These are phyloP conservation scores for Selaginella moellendorffii DNA, from an alignment of 75 land plant genomes.

Conservation along the genomic window DNA sequence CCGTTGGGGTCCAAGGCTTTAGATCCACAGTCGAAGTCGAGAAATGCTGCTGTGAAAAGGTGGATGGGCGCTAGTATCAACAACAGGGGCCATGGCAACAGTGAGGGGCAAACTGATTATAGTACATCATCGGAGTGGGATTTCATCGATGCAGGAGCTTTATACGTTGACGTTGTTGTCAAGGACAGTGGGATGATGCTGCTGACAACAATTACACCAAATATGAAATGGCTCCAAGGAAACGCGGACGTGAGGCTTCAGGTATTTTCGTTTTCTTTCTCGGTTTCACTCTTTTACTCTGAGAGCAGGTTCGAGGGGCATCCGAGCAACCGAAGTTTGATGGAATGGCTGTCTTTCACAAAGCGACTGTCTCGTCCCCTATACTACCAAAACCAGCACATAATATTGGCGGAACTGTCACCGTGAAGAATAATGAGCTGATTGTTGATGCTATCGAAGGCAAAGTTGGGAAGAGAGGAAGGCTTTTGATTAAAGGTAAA, in stretches of 20 bases:
- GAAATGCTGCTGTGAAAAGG: constrained; percentile 38
- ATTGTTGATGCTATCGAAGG: constrained; percentile 73
- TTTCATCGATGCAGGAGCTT: constrained; percentile 62
- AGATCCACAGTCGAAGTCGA: constrained; percentile 14
- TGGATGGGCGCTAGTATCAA: constrained; percentile 29
- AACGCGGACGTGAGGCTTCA: constrained; percentile 80
- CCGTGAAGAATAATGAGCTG: constrained; percentile 62
- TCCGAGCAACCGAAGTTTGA: constrained; percentile 73
- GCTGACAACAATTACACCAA: constrained; percentile 81
- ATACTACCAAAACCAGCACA: constrained; percentile 77
- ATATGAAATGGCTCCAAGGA: constrained; percentile 84
- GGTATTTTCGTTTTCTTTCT: constrained; percentile 24
- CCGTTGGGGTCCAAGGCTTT: constrained; percentile 42
- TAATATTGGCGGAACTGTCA: constrained; percentile 81
- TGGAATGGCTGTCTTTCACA: constrained; percentile 87
- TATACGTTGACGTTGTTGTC: constrained; percentile 83
- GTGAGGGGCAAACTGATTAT: constrained; percentile 23
- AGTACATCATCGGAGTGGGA: constrained; percentile 55
- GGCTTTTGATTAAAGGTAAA: constrained; percentile 60
- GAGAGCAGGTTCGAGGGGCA: constrained; percentile 89
- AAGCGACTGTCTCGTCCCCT: constrained; percentile 88
- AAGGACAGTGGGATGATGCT: constrained; percentile 99
- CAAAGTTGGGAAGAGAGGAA: constrained; percentile 79
- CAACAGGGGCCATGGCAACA: constrained; percentile 8
- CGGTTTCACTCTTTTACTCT: neutral